Conservation (phyloP, 441 rosid genomes). For the Euphorbia neoarborescens region DNA sequence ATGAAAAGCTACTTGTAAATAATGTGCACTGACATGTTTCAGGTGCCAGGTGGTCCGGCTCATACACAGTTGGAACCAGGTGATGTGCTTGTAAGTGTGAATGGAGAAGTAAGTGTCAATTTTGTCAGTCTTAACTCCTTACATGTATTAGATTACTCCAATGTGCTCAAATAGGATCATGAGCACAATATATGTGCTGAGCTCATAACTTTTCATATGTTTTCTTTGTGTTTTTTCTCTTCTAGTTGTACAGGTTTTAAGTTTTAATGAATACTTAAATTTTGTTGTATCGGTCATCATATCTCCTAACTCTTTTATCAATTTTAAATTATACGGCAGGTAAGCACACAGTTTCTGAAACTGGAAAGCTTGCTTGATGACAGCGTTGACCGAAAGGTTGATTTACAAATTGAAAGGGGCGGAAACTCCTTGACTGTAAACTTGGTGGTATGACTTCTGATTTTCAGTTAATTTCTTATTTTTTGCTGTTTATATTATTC, state of each 20-base stretch:
- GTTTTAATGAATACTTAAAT: neutral
- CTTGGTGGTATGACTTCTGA: slow-evolving; percentile 54
- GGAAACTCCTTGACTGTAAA: slow-evolving; percentile 55
- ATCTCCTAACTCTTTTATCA: neutral
- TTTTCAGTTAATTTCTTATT: neutral
- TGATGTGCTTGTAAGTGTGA: slow-evolving; percentile 84
- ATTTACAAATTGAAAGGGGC: slow-evolving; percentile 87
- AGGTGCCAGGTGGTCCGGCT: slow-evolving; percentile 98
- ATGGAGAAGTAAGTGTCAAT: slow-evolving; percentile 64
- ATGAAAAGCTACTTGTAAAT: neutral
- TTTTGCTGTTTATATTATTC: neutral
- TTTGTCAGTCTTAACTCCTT: neutral
- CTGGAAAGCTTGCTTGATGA: slow-evolving; percentile 87
- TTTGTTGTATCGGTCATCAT: neutral
- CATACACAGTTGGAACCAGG: slow-evolving; percentile 82
- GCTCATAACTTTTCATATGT: neutral
- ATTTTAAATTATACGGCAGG: slow-evolving; percentile 38
- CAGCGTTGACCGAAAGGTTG: slow-evolving; percentile 55
- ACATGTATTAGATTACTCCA: neutral
- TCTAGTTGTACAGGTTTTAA: neutral
- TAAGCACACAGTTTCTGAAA: slow-evolving; percentile 76
- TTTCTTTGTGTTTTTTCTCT: neutral
- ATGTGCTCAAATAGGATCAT: neutral
- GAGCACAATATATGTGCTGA: neutral
- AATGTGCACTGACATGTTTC: slow-evolving; percentile 20